Conservation (phyloP, 2,329 filamentous ascomycete genomes). For the Cladosporium sp. region DNA sequence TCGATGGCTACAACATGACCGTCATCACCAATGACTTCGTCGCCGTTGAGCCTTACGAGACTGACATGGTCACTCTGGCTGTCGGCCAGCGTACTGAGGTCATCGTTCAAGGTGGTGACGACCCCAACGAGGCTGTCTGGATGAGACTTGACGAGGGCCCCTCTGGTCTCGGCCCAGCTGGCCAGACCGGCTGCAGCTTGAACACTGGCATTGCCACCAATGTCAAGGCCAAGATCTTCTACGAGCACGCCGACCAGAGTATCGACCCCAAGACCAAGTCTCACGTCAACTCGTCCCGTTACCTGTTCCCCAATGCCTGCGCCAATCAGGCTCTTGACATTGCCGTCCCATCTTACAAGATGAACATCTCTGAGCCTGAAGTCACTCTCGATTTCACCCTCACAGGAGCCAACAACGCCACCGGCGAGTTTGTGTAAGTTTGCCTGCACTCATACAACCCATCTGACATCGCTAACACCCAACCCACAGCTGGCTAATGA, state of each 20-base stretch:
- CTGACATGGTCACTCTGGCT: slow-evolving; percentile 61
- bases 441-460: accelerated
- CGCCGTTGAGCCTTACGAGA: slow-evolving; percentile 61
- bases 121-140: slow-evolving; percentile 54
- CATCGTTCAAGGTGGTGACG: slow-evolving; percentile 46
- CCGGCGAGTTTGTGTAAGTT: slow-evolving; percentile 36
- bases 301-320: slow-evolving; percentile 27
- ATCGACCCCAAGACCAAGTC: slow-evolving; percentile 29
- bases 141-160: slow-evolving; percentile 48
- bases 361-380: slow-evolving; percentile 28
- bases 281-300: slow-evolving; percentile 23
- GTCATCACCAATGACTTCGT: slow-evolving; percentile 68
- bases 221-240: slow-evolving; percentile 34
- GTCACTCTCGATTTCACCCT: slow-evolving; percentile 28
- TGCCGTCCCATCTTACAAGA: slow-evolving; percentile 26
- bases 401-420: slow-evolving; percentile 41
- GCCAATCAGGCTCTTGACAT: slow-evolving; percentile 24
- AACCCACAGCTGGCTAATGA: slow-evolving; percentile 50
- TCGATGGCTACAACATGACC: slow-evolving; percentile 62
- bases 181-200: slow-evolving; percentile 40
- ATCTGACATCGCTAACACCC: neutral
- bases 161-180: slow-evolving; percentile 26
- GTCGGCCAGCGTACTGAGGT: slow-evolving; percentile 56
- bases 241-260: slow-evolving; percentile 32
- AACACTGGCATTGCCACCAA: slow-evolving; percentile 45